These are phyloP conservation scores for Magnaporthales sp. DNA, from an alignment of 2,329 filamentous ascomycete species.

Conservation along the genomic window DNA sequence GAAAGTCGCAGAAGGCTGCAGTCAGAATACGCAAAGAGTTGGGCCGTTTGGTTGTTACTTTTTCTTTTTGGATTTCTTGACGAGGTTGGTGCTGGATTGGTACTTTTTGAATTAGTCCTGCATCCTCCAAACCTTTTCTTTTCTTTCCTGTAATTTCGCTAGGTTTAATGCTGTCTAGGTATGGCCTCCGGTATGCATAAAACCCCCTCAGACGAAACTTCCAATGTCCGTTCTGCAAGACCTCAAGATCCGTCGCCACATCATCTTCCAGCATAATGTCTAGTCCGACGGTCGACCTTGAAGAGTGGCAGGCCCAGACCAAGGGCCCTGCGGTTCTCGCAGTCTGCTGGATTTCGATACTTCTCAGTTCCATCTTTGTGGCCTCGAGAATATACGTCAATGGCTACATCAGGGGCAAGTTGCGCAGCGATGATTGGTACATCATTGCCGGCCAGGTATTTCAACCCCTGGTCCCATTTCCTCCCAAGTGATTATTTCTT, in stretches of 20 bases:
- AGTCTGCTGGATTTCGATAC: not conserved
- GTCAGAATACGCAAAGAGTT: no score
- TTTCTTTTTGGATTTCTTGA: no score
- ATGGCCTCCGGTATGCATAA: not conserved
- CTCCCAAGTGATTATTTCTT: not conserved
- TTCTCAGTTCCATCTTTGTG: not conserved
- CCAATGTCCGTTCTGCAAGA: not conserved
- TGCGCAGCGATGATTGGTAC: not conserved
- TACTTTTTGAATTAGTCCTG: no score
- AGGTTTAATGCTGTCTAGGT: not conserved
- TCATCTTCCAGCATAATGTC: not conserved
- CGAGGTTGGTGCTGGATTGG: no score
- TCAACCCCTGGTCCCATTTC: no score
- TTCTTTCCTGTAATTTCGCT: no score
- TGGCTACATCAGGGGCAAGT: not conserved
- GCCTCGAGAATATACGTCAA: not conserved
- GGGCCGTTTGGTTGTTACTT: no score
- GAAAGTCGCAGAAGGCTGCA: no score
- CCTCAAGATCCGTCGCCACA: not conserved
- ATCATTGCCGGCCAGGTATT: not conserved
- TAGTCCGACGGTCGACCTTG: not conserved
- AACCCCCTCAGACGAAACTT: not conserved
- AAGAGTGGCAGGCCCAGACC: not conserved
- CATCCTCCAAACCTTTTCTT: no score
- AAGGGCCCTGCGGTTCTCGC: not conserved